Conservation (phyloP, 1,284 basidiomycete species). For the Hypsizygus ulmarius region DNA sequence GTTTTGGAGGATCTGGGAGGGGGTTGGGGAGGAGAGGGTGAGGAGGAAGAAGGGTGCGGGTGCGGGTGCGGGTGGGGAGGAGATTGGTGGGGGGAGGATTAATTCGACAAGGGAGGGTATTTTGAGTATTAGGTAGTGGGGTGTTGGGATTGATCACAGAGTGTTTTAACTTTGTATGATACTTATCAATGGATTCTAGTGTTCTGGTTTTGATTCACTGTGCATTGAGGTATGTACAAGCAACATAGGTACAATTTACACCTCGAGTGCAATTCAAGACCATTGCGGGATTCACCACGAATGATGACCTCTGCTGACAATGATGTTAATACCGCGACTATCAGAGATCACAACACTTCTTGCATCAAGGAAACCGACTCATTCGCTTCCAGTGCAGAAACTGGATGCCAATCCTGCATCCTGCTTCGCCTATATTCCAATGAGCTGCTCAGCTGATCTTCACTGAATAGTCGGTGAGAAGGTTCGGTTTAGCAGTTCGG, state of each 20-base stretch:
- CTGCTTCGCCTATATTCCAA: too few relatives aligned
- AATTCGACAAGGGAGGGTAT: slow-evolving; percentile 42
- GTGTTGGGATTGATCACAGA: neutral
- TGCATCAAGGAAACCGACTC: slow-evolving; percentile 31
- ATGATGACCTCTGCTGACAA: slow-evolving; percentile 71
- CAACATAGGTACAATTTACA: neutral
- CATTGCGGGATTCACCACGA: slow-evolving; percentile 57
- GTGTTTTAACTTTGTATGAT: too few relatives aligned
- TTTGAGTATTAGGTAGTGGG: slow-evolving; percentile 32
- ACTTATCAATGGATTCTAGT: too few relatives aligned
- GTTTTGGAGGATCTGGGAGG: slow-evolving; percentile 84
- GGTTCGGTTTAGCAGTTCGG: too few relatives aligned
- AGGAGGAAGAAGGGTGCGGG: slow-evolving; percentile 45
- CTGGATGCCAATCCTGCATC: slow-evolving; percentile 71
- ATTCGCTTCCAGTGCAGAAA: slow-evolving; percentile 79
- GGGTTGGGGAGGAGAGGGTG: slow-evolving; percentile 45
- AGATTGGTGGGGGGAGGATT: slow-evolving; percentile 32
- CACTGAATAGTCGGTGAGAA: too few relatives aligned
- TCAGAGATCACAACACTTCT: slow-evolving; percentile 5
- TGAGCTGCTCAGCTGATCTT: too few relatives aligned
- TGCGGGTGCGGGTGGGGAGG: slow-evolving; percentile 24
- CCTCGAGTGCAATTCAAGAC: neutral
- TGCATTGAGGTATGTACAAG: neutral
- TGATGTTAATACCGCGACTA: slow-evolving; percentile 43
- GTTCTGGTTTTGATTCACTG: too few relatives aligned